phyloP scores from a whole-genome alignment of 2,329 filamentous ascomycete species.

The Xylariales sp. region DNA sequence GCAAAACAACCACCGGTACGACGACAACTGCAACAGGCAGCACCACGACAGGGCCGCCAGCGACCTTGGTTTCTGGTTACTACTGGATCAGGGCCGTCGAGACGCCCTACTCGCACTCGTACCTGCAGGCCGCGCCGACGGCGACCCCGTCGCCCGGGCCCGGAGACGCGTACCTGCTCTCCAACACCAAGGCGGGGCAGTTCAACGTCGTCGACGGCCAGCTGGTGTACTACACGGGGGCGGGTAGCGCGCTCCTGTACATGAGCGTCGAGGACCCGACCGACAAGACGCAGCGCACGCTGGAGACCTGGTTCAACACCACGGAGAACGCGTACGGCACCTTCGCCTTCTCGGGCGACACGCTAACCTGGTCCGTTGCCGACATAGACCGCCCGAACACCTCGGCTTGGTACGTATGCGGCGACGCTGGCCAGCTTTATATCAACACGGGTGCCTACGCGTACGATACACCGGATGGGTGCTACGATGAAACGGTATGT shows the following conservation, averaged over 20 bases:
- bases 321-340: constrained; percentile 49
- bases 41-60: background rate
- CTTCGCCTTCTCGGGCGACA: constrained; percentile 54
- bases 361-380: constrained; percentile 47
- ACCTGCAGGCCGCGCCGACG: constrained; percentile 43
- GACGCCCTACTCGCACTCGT: constrained; percentile 53
- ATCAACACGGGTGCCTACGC: constrained; percentile 56
- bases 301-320: constrained; percentile 47
- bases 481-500: constrained; percentile 54
- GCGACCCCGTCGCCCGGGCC: constrained; percentile 23
- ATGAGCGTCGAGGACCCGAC: constrained; percentile 42
- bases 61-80: constrained; percentile 44
- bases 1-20: background rate
- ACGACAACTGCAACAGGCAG: background rate
- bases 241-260: constrained; percentile 35
- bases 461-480: constrained; percentile 53
- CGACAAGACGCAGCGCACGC: constrained; percentile 39
- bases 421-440: constrained; percentile 40
- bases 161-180: constrained; percentile 46
- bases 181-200: constrained; percentile 50
- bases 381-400: constrained; percentile 48
- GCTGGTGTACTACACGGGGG: constrained; percentile 46
- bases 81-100: constrained; percentile 56
- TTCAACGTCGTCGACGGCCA: constrained; percentile 53
- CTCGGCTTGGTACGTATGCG: constrained; percentile 56